phyloP scores from a whole-genome alignment of 1,284 basidiomycete genomes.

The Kwoniella shivajii region DNA sequence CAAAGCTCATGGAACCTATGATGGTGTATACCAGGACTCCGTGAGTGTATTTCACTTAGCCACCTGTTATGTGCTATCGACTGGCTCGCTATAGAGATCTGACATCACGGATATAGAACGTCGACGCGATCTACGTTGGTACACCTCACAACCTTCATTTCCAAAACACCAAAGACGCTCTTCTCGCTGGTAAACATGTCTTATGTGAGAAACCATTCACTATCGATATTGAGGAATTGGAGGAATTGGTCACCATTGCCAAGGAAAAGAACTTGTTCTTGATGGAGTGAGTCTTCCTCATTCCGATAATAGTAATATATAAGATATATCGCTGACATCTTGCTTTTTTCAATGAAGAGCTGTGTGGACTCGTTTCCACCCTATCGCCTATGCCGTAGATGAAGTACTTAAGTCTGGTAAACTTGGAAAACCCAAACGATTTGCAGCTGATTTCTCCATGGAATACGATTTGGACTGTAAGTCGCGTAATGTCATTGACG shows the following conservation, averaged over 20 bases:
- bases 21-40: slow-evolving; percentile 71
- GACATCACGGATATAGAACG: too few relatives aligned
- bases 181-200: slow-evolving; percentile 80
- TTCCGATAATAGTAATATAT: slow-evolving; percentile 54
- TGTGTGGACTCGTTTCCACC: slow-evolving; percentile 55
- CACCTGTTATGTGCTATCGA: neutral
- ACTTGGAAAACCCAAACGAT: slow-evolving; percentile 51
- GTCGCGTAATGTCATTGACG: slow-evolving; percentile 35
- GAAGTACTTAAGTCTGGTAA: slow-evolving; percentile 47
- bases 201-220: slow-evolving; percentile 75
- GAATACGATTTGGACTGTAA: slow-evolving; percentile 72
- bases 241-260: slow-evolving; percentile 70
- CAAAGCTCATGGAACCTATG: slow-evolving; percentile 75
- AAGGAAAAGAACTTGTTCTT: slow-evolving; percentile 77
- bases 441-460: slow-evolving; percentile 70
- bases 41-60: slow-evolving; percentile 57
- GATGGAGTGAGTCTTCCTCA: slow-evolving; percentile 71
- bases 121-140: slow-evolving; percentile 79
- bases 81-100: too few relatives aligned
- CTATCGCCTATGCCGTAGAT: slow-evolving; percentile 51
- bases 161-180: slow-evolving; percentile 71
- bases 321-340: too few relatives aligned
- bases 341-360: slow-evolving; percentile 31
- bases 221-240: slow-evolving; percentile 56
- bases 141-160: slow-evolving; percentile 88